Percentiles rank a stretch among this genome's conserved stretches.
phyloP scores from a whole-genome alignment of 306 rosid species.

The Canavalia gladiata region DNA sequence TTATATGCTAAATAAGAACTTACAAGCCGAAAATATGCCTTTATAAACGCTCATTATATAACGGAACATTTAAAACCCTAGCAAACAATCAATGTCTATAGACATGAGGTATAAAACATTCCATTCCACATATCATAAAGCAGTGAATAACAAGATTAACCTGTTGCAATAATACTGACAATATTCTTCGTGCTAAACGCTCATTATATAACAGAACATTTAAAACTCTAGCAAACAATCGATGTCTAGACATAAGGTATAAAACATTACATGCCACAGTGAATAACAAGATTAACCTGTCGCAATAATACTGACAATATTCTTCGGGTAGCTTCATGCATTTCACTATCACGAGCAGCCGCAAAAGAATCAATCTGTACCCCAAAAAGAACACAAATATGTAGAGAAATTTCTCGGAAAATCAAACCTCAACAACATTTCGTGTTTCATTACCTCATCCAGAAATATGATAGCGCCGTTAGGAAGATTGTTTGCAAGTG shows the following conservation, averaged over 20 bases:
- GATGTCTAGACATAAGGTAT: slow-evolving; percentile 11
- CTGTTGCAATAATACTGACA: slow-evolving; percentile 70
- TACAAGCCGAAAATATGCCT: slow-evolving; percentile 19
- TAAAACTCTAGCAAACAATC: slow-evolving; percentile 17
- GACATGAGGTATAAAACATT: slow-evolving; percentile 16
- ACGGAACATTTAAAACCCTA: slow-evolving; percentile 1
- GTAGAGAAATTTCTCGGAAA: slow-evolving; percentile 12
- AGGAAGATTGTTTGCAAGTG: slow-evolving; percentile 79
- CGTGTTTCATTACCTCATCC: slow-evolving; percentile 73
- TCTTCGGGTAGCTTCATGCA: slow-evolving; percentile 96
- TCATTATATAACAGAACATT: neutral
- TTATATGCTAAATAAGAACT: slow-evolving; percentile 18
- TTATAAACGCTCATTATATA: neutral
- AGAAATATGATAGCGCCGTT: slow-evolving; percentile 88
- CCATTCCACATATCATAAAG: slow-evolving; percentile 16
- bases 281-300: slow-evolving; percentile 46
- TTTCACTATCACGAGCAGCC: slow-evolving; percentile 78
- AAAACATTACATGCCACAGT: neutral
- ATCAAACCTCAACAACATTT: slow-evolving; percentile 33
- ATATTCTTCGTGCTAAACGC: slow-evolving; percentile 61
- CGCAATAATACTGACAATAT: slow-evolving; percentile 71
- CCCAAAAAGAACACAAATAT: slow-evolving; percentile 32
- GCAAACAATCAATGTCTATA: slow-evolving; percentile 13
- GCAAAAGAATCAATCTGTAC: slow-evolving; percentile 84
- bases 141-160: slow-evolving; percentile 44